Evolutionary conservation across 2,329 filamentous ascomycete genomes (phyloP).

Genomic region (Fusarium bactridioides): DNA sequence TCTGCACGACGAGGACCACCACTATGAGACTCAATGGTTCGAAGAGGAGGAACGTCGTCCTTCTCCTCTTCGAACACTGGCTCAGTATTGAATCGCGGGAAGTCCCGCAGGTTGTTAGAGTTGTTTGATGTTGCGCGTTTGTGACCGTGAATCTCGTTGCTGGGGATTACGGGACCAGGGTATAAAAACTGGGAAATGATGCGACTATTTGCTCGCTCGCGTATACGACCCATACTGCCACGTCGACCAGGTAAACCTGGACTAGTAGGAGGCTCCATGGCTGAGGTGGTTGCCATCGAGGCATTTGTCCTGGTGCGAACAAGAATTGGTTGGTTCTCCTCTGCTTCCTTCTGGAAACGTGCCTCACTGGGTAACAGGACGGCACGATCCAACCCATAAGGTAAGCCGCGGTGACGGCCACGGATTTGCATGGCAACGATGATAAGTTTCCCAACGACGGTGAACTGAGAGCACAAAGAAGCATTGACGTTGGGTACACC

Average conservation of each 20-base stretch:
- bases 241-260: slow-evolving; percentile 43
- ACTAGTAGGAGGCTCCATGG: slow-evolving; percentile 34
- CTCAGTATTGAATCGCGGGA: slow-evolving; percentile 39
- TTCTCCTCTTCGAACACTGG: slow-evolving; percentile 41
- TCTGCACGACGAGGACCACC: slow-evolving; percentile 41
- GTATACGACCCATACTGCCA: slow-evolving; percentile 51
- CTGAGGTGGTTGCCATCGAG: slow-evolving; percentile 45
- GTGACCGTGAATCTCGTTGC: slow-evolving; percentile 41
- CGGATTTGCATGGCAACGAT: slow-evolving; percentile 75
- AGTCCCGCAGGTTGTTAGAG: slow-evolving; percentile 39
- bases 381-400: slow-evolving; percentile 71
- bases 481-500: slow-evolving; percentile 80
- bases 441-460: slow-evolving; percentile 73
- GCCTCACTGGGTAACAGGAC: slow-evolving; percentile 66
- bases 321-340: slow-evolving; percentile 53
- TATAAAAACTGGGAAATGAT: slow-evolving; percentile 57
- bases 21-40: slow-evolving; percentile 36
- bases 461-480: slow-evolving; percentile 85
- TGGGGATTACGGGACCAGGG: slow-evolving; percentile 54
- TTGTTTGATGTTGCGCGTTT: slow-evolving; percentile 41
- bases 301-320: slow-evolving; percentile 48
- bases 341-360: slow-evolving; percentile 61
- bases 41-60: slow-evolving; percentile 39
- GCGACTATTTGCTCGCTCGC: slow-evolving; percentile 50
- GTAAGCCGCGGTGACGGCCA: slow-evolving; percentile 72